Percentiles rank a stretch among this genome's conserved stretches.
Evolutionary conservation across 2,329 filamentous ascomycete genomes (phyloP).

Genomic region (Tolypocladium endophyticum): DNA sequence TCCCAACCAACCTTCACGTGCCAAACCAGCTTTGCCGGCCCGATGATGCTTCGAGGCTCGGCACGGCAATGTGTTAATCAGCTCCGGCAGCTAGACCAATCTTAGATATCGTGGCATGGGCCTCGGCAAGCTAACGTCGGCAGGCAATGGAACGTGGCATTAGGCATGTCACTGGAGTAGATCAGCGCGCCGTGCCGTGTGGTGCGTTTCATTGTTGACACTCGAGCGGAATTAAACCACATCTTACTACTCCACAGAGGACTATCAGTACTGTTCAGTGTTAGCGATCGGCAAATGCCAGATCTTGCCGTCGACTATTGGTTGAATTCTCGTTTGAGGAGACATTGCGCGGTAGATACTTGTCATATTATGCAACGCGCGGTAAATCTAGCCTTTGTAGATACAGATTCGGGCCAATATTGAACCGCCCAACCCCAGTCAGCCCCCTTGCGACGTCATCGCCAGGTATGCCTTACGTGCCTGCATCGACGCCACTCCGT

Average conservation of each 20-base stretch:
- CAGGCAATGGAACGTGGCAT: background rate
- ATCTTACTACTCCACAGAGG: too few species aligned
- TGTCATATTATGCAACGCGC: background rate
- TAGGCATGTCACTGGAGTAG: background rate
- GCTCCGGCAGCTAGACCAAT: background rate
- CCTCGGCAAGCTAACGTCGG: background rate
- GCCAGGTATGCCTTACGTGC: background rate
- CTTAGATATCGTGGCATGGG: background rate
- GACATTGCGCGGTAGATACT: background rate
- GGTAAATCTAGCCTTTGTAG: background rate
- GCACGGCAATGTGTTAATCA: too few species aligned
- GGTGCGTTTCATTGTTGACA: background rate
- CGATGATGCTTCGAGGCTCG: too few species aligned
- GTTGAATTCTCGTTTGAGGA: background rate
- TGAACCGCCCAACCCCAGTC: background rate
- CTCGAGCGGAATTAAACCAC: too few species aligned
- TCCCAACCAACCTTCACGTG: too few species aligned
- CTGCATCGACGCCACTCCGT: background rate
- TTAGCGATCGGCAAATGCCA: background rate
- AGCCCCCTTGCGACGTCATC: background rate
- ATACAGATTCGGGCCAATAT: background rate
- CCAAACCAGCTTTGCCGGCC: too few species aligned
- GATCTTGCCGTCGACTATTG: background rate
- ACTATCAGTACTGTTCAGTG: too few species aligned
- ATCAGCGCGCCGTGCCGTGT: background rate